Evolutionary conservation across 257 asterid species (phyloP), one percentile per base, ranked within the genome.

Genomic region (Nicotiana knightiana): DNA sequence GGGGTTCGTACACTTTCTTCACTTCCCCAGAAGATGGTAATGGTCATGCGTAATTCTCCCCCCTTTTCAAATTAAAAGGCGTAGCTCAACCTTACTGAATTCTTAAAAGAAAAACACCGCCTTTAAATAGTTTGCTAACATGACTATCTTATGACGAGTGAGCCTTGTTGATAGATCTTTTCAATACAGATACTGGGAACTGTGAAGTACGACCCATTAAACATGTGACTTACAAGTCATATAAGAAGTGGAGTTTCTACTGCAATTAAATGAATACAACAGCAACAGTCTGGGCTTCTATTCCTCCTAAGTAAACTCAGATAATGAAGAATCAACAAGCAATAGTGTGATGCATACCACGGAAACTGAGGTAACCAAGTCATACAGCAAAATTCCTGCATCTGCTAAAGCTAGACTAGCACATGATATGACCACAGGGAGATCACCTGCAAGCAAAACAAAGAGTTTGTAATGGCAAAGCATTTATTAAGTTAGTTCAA

Each of bases 331-430:
- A 53, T 3, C 3, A 13, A 57, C 63, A 5, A 57, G 63, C 63
- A 57, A 57, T n/a, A 57, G 63, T 18, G 24, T 63, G 58, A 82
- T 80, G 76, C 91, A 85, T 93, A 95, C 99, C 97, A 96, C 97
- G 58, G 99, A 96, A 83, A 92, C 98, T 70, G 98, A 87, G 86
- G 97, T 88, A 84, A 94, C 91, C 90, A 96, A 85, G 85, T 96
- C 98, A 71, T 96, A 92, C 80, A 96, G 70, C 93, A 93, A 81
- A 85, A 96, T 96, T 87, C 99, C 99, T 11, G 99, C 99, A 92
- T 96, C 99, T 30, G 98, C 98, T 77, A 94, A 92, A 73, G 98
- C 98, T 83, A 96, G 97, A 85, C 99, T 96, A 76, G 98, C 99
- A 67, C 99, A 96, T 68, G 97, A 88, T 83, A 97, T 92, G 80